Percentiles rank a stretch among this genome's conserved stretches.
phyloP scores from a whole-genome alignment of 768 basidiomycete species.

The Pilatotrama ljubarskyi region DNA sequence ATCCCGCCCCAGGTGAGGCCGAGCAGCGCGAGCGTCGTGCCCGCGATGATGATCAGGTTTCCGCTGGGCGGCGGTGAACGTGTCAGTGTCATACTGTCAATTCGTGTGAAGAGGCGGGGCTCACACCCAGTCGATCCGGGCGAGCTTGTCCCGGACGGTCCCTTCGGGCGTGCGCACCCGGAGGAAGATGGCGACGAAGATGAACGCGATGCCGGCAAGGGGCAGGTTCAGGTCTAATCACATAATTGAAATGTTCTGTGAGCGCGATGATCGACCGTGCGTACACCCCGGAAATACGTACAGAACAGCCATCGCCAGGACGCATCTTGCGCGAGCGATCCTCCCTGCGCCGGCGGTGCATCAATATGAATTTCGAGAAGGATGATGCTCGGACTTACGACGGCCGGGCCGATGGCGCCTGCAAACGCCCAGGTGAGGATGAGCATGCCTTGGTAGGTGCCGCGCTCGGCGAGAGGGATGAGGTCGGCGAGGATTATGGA shows the following conservation, averaged over 20 bases:
- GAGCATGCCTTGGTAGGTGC: constrained; percentile 33
- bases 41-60: constrained; percentile 35
- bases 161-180: constrained; percentile 29
- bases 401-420: constrained; percentile 27
- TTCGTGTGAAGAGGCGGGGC: constrained; percentile 19
- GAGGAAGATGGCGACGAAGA: constrained; percentile 9
- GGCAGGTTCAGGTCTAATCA: constrained; percentile 38
- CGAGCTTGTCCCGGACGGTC: constrained; percentile 29
- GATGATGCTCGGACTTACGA: constrained; percentile 4
- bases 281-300: background rate
- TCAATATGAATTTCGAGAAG: too few relatives aligned
- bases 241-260: background rate
- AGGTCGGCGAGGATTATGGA: constrained; percentile 29
- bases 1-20: constrained; percentile 46
- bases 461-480: constrained; percentile 27
- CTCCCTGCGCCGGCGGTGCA: constrained; percentile 17
- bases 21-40: constrained; percentile 34
- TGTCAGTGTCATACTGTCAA: too few relatives aligned
- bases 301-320: constrained; percentile 24
- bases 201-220: constrained; percentile 11
- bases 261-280: background rate
- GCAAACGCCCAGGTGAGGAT: constrained; percentile 15
- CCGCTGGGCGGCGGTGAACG: constrained; percentile 38
- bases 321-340: constrained; percentile 20
- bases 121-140: constrained; percentile 39